Evolutionary conservation across 2,329 filamentous ascomycete genomes (phyloP), one percentile per base, ranked within the genome.

Genomic region (Aspergillus felis): DNA sequence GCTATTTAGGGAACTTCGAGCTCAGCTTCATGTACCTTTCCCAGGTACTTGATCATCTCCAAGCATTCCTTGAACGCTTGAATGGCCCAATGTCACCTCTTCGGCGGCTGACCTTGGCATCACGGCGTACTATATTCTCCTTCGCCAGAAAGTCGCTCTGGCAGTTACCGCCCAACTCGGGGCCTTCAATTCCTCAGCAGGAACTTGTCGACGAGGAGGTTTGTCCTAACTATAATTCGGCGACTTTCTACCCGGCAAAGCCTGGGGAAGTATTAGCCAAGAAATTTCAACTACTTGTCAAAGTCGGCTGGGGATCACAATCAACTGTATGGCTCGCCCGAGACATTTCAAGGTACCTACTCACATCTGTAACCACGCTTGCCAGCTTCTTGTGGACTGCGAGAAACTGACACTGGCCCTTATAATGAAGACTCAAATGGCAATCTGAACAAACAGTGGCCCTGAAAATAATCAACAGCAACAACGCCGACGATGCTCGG

Each of bases 281-380:
- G 20, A 60, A 66, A 3, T 80, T 71, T 50, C 71, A 79, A 60
- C 54, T 70, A 0, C 54, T 78, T 0, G 65, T 70, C 0, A 80
- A 80, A 54, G 61, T 80, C 3, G 77, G 76, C 5, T 79, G 65
- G 61, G 76, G 77, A 22, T 64, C 65, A n/a, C 70, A 66, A 7
- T 79, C 75, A 1, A 80, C 77, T 0, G 74, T 78, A 22, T 79
- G 77, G 76, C 68, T 80, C 14, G 75, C 75, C 4, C 70, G 67
- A 27, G 71, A 78, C 58, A 58, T 76, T 3, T 57, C 64, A 44
- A 49, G 55, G 61, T 60, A 59, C 10, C 6, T 20, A 3, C 5
- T 14, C 25, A 4, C 10, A 1, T 32, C 29, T 3, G 38, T 42
- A 42, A 20, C 4, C 17, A 17, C 17, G 3, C 38, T 6, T 4